A percentile compares a stretch with the other conserved stretches of the same genome.
These are phyloP conservation scores for Hericium rajendrae DNA, from an alignment of 768 basidiomycete species.

Conservation along the genomic window DNA sequence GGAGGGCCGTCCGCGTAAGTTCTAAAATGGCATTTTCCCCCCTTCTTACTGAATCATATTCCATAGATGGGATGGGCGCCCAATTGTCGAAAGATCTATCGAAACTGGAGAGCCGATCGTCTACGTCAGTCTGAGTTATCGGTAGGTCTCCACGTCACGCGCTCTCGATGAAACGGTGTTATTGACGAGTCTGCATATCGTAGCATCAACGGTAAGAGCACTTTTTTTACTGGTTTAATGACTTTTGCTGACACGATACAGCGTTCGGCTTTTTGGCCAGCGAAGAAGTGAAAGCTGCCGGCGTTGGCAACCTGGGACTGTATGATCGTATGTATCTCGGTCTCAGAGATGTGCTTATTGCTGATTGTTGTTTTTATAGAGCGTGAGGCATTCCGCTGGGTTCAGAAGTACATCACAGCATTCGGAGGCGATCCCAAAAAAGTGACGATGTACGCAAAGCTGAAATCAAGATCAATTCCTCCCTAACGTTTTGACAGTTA, in stretches of 20 bases:
- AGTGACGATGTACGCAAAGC: conserved; percentile 31
- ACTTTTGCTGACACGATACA: not conserved
- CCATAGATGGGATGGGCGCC: conserved; percentile 14
- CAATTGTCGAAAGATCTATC: conserved; percentile 16
- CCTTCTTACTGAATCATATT: too few relatives aligned
- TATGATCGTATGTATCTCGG: conserved; percentile 31
- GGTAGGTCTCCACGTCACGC: conserved; percentile 3
- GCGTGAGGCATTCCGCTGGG: conserved; percentile 34
- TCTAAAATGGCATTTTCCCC: too few relatives aligned
- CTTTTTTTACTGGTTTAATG: too few relatives aligned
- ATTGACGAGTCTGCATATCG: not conserved
- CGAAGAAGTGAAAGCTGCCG: conserved; percentile 29
- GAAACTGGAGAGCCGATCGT: conserved; percentile 16
- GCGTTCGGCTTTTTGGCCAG: conserved; percentile 32
- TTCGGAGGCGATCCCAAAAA: conserved; percentile 37
- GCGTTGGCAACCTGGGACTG: conserved; percentile 39
- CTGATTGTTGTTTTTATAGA: conserved; percentile 13
- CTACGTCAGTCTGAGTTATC: conserved; percentile 21
- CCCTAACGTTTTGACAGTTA: conserved; percentile 28
- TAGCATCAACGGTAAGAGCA: not conserved
- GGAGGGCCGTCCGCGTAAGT: conserved; percentile 14
- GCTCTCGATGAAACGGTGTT: not conserved
- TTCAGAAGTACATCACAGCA: conserved; percentile 29
- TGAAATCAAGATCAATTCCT: not conserved
- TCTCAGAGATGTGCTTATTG: not conserved